A percentile compares a stretch with the other conserved stretches of the same genome.
Conservation (phyloP, 2,329 filamentous ascomycete species). For the Cephalotrichum gorgonifer region DNA sequence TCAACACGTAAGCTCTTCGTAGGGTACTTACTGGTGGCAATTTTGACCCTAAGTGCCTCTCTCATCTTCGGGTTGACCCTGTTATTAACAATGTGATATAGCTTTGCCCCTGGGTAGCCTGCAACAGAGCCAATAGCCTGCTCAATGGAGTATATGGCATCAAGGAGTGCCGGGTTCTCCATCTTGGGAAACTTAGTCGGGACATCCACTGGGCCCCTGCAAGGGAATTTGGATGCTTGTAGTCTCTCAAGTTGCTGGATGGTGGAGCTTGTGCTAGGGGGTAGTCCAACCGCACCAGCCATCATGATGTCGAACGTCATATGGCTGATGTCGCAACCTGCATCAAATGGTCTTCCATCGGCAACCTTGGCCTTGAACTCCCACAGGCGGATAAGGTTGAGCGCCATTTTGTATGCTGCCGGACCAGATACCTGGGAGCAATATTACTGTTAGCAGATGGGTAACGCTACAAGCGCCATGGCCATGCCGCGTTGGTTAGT, state of each 20-base stretch:
- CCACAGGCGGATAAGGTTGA: constrained; percentile 23
- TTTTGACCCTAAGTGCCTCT: neutral
- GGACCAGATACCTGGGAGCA: constrained; percentile 20
- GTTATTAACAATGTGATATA: neutral
- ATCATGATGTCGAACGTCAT: constrained; percentile 23
- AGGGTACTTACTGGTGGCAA: neutral
- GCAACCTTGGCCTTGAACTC: constrained; percentile 17
- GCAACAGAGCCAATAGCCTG: neutral
- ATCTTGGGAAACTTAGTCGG: neutral
- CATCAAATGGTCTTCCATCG: constrained; percentile 19
- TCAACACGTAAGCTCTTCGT: too few species aligned
- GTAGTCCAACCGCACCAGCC: constrained; percentile 20
- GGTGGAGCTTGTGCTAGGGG: neutral
- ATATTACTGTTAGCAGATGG: neutral
- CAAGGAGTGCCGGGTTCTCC: neutral
- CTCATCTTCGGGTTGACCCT: neutral
- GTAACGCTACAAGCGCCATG: neutral
- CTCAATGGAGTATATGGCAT: neutral
- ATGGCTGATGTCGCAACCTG: constrained; percentile 19
- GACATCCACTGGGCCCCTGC: too few species aligned
- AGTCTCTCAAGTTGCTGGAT: neutral
- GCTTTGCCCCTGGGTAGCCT: neutral
- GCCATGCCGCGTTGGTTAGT: too few species aligned
- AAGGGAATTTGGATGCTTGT: neutral
- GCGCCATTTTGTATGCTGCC: constrained; percentile 19